Percentiles rank a stretch among this genome's conserved stretches.
Evolutionary conservation across 192 early-diverging fungal species (phyloP).

Genomic region (Coemansia furcata): DNA sequence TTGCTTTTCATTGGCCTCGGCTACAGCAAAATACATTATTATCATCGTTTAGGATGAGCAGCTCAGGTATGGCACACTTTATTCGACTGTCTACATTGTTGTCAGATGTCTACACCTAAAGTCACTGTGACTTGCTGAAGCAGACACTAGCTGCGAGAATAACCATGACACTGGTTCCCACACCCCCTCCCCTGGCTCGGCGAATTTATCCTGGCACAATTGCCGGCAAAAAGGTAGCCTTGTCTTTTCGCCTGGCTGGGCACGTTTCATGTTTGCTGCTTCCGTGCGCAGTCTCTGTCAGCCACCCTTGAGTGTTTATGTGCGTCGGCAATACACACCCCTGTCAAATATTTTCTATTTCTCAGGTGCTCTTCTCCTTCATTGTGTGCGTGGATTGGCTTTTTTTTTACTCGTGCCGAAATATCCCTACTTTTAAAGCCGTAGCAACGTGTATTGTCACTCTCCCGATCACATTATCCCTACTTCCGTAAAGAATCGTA

Average conservation of each 20-base stretch:
- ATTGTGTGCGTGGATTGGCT: neutral
- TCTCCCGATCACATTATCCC: slow-evolving; percentile 8
- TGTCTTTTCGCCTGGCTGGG: neutral
- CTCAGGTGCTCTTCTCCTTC: neutral
- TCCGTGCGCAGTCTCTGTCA: neutral
- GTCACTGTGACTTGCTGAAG: neutral
- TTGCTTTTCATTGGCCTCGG: neutral
- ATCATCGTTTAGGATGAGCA: neutral
- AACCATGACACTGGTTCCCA: neutral
- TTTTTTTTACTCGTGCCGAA: neutral
- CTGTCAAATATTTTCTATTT: neutral
- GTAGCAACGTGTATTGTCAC: slow-evolving; percentile 1
- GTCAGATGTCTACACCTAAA: neutral
- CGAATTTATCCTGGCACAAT: neutral
- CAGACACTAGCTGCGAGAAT: neutral
- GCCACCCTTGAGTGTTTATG: neutral
- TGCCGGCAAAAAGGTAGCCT: neutral
- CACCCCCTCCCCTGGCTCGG: neutral
- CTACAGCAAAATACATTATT: neutral
- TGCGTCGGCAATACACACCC: neutral
- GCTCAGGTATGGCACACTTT: neutral
- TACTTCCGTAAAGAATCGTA: neutral
- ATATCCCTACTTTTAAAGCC: neutral
- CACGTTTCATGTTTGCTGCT: neutral
- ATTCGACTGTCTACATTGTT: neutral